phyloP scores from a whole-genome alignment of 2,329 filamentous ascomycete species.

The Alternaria triticimaculans region DNA sequence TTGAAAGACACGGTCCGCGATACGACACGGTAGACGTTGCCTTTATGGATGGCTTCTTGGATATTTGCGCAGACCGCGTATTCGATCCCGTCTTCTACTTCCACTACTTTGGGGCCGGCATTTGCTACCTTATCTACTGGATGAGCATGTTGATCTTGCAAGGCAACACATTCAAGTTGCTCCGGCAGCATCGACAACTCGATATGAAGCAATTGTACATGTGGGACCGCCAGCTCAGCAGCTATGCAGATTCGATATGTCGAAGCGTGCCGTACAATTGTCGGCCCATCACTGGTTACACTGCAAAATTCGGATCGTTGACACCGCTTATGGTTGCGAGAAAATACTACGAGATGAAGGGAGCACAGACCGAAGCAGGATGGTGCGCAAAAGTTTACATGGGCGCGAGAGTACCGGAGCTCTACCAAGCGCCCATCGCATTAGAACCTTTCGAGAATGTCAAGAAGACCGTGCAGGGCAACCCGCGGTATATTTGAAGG shows the following conservation, averaged over 20 bases:
- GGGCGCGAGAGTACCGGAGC: conserved; percentile 37
- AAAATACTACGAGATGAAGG: conserved; percentile 44
- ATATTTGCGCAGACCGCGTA: conserved; percentile 32
- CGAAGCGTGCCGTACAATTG: conserved; percentile 42
- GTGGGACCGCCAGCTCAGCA: conserved; percentile 41
- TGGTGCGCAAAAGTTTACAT: conserved; percentile 44
- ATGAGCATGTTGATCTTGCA: conserved; percentile 47
- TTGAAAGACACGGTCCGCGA: conserved; percentile 37
- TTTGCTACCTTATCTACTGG: conserved; percentile 47
- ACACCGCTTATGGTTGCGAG: conserved; percentile 45
- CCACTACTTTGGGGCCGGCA: conserved; percentile 40
- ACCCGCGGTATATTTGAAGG: conserved; percentile 29
- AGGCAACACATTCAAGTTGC: conserved; percentile 42
- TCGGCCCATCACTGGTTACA: conserved; percentile 37
- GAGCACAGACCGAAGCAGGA: conserved; percentile 28
- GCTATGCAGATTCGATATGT: conserved; percentile 43
- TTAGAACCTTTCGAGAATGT: conserved; percentile 38
- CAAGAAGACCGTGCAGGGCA: conserved; percentile 32
- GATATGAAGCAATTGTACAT: conserved; percentile 38
- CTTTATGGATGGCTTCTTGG: conserved; percentile 35
- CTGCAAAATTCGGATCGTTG: conserved; percentile 41
- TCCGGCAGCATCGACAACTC: conserved; percentile 31
- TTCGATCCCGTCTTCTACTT: conserved; percentile 43
- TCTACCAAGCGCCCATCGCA: conserved; percentile 36
- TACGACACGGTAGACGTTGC: conserved; percentile 35